These are phyloP conservation scores for Phoenix dactylifera DNA, from an alignment of 176 grass and related monocot species.

Conservation along the genomic window DNA sequence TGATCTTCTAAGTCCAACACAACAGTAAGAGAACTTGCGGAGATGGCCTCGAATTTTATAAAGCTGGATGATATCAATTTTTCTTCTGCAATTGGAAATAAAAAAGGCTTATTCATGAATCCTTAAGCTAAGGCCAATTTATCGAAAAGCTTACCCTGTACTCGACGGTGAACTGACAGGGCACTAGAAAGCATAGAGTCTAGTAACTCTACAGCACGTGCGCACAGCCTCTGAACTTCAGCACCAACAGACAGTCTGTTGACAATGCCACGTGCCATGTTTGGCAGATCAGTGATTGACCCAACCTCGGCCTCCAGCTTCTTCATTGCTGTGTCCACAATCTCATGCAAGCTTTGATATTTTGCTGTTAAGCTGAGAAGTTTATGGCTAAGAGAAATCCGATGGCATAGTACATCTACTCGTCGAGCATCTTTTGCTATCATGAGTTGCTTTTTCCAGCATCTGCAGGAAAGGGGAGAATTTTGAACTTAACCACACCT, in stretches of 20 bases:
- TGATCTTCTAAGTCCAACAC: slow-evolving; percentile 3
- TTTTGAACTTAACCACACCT: too few relatives aligned
- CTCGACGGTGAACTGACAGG: background rate
- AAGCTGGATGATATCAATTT: slow-evolving; percentile 10
- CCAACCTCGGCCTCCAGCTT: slow-evolving; percentile 14
- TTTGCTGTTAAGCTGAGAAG: slow-evolving; percentile 59
- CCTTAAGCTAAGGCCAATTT: background rate
- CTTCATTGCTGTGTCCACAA: slow-evolving; percentile 20
- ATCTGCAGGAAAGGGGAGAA: slow-evolving; percentile 33
- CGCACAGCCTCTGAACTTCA: slow-evolving; percentile 20
- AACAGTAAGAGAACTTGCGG: slow-evolving; percentile 3
- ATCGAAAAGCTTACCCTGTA: slow-evolving; percentile 6
- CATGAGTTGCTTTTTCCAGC: slow-evolving; percentile 87
- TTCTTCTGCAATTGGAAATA: slow-evolving; percentile 6
- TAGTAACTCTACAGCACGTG: slow-evolving; percentile 3
- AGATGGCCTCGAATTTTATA: slow-evolving; percentile 9
- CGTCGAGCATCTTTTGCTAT: slow-evolving; percentile 86
- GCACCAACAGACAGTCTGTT: slow-evolving; percentile 16
- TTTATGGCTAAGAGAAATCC: slow-evolving; percentile 74
- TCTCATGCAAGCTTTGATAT: slow-evolving; percentile 57
- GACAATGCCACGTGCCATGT: slow-evolving; percentile 16
- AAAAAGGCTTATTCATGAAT: background rate
- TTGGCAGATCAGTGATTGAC: slow-evolving; percentile 4
- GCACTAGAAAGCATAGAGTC: background rate
- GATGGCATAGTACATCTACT: slow-evolving; percentile 76